A percentile compares a stretch with the other conserved stretches of the same genome.
phyloP scores from a whole-genome alignment of 2,329 filamentous ascomycete species.

The Sclerotinia subarctica region DNA sequence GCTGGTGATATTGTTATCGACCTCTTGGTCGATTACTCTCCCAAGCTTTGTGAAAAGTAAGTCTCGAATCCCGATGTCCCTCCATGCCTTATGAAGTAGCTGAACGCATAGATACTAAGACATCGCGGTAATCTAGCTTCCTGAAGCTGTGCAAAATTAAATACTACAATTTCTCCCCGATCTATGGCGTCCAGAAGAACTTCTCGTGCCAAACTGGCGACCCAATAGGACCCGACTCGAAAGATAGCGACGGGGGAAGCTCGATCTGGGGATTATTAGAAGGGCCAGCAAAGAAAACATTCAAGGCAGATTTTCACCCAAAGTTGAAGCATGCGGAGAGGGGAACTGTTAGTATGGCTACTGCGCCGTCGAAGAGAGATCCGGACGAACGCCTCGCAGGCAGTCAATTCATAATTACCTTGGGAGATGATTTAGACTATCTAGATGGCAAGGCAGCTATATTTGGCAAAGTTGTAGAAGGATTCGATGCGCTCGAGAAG shows the following conservation, averaged over 20 bases:
- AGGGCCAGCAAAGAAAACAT: slow-evolving; percentile 68
- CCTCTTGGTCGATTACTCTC: slow-evolving; percentile 81
- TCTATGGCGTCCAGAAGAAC: slow-evolving; percentile 88
- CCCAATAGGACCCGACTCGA: slow-evolving; percentile 79
- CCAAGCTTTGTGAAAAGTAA: slow-evolving; percentile 92
- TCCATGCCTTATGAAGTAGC: slow-evolving; percentile 39
- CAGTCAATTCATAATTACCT: slow-evolving; percentile 91
- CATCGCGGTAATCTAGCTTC: slow-evolving; percentile 61
- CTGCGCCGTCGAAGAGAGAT: slow-evolving; percentile 69
- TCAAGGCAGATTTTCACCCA: slow-evolving; percentile 77
- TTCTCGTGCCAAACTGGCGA: slow-evolving; percentile 97
- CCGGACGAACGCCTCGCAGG: slow-evolving; percentile 78
- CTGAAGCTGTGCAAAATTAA: slow-evolving; percentile 98
- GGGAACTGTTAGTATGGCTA: slow-evolving; percentile 98
- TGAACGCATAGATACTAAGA: slow-evolving; percentile 56
- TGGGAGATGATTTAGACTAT: slow-evolving; percentile 85
- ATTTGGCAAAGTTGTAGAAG: slow-evolving; percentile 93
- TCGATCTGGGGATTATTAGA: slow-evolving; percentile 88
- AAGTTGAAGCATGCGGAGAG: slow-evolving; percentile 86
- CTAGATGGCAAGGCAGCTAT: slow-evolving; percentile 91
- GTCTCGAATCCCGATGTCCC: slow-evolving; percentile 40
- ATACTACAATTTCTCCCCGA: slow-evolving; percentile 96
- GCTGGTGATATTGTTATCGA: slow-evolving; percentile 94
- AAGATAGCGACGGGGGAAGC: slow-evolving; percentile 84
- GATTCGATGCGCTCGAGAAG: slow-evolving; percentile 89